A percentile compares a stretch with the other conserved stretches of the same genome.
Conservation (phyloP, 2,329 filamentous ascomycete genomes). For the Fusarium marasasianum region DNA sequence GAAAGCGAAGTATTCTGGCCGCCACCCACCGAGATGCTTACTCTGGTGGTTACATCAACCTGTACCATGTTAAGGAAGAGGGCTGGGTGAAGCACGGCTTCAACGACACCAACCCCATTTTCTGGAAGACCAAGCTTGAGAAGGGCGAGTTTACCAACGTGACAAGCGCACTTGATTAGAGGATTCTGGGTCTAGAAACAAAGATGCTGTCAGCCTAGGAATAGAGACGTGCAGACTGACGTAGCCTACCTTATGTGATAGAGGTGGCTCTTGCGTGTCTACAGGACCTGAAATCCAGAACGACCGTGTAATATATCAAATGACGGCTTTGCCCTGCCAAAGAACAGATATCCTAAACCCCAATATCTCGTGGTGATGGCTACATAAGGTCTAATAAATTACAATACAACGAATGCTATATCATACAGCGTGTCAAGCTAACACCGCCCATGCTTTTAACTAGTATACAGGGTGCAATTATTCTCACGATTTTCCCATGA, state of each 20-base stretch:
- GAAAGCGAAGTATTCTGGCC: conserved; percentile 90
- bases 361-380: conserved; percentile 1
- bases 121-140: conserved; percentile 99
- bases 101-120: conserved; percentile 97
- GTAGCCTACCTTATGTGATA: conserved; percentile 24
- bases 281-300: conserved; percentile 16
- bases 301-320: conserved; percentile 43
- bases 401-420: conserved; percentile 7
- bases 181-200: background rate
- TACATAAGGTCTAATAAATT: conserved; percentile 5
- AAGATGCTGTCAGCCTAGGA: background rate
- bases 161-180: conserved; percentile 75
- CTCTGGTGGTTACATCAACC: conserved; percentile 97
- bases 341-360: conserved; percentile 9
- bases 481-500: conserved; percentile 7
- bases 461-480: background rate
- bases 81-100: conserved; percentile 99
- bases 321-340: conserved; percentile 42
- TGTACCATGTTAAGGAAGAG: conserved; percentile 99
- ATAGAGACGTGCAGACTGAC: conserved; percentile 6
- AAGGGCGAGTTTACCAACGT: conserved; percentile 99
- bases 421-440: background rate
- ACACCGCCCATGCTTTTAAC: background rate
- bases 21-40: conserved; percentile 98
- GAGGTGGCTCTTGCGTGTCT: conserved; percentile 20